Percentiles rank a stretch among this genome's conserved stretches.
Evolutionary conservation across 139 green algal species (phyloP).

Genomic region (Tetradesmus obliquus): DNA sequence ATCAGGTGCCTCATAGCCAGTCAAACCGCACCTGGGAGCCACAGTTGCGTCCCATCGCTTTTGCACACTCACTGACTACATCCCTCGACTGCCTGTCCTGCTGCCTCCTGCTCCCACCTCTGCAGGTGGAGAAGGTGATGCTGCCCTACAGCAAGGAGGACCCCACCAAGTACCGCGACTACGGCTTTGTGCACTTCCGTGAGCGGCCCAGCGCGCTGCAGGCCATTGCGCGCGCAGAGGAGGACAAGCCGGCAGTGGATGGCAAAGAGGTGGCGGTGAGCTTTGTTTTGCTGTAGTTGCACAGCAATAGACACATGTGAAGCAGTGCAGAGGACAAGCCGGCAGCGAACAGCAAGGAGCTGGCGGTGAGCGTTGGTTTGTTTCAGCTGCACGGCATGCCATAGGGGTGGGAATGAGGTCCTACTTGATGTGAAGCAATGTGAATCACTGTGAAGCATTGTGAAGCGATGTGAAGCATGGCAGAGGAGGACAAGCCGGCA

Average conservation of each 20-base stretch:
- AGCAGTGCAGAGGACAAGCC: slow-evolving; percentile 48
- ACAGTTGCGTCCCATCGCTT: too few species aligned
- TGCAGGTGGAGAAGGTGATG: slow-evolving; percentile 70
- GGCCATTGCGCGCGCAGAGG: slow-evolving; percentile 64
- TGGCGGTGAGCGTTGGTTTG: slow-evolving; percentile 53
- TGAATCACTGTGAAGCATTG: too few species aligned
- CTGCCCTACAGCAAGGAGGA: slow-evolving; percentile 68
- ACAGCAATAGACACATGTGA: neutral
- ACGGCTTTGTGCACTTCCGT: slow-evolving; percentile 89
- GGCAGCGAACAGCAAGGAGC: slow-evolving; percentile 60
- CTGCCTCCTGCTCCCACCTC: too few species aligned
- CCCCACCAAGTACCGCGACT: slow-evolving; percentile 69
- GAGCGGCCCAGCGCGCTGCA: slow-evolving; percentile 73
- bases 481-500: slow-evolving; percentile 56
- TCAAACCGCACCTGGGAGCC: neutral
- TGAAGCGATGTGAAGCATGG: too few species aligned
- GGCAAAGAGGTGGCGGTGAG: slow-evolving; percentile 66
- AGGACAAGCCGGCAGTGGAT: slow-evolving; percentile 62
- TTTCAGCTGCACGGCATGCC: neutral
- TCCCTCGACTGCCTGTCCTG: neutral
- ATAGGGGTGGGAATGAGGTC: too few species aligned
- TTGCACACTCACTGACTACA: neutral
- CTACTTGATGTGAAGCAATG: too few species aligned
- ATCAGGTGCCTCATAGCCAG: neutral
- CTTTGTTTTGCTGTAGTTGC: neutral